Evolutionary conservation across 345 rosid genomes (phyloP), one percentile per base, ranked within the genome.

Genomic region (Cardamine occulta): DNA sequence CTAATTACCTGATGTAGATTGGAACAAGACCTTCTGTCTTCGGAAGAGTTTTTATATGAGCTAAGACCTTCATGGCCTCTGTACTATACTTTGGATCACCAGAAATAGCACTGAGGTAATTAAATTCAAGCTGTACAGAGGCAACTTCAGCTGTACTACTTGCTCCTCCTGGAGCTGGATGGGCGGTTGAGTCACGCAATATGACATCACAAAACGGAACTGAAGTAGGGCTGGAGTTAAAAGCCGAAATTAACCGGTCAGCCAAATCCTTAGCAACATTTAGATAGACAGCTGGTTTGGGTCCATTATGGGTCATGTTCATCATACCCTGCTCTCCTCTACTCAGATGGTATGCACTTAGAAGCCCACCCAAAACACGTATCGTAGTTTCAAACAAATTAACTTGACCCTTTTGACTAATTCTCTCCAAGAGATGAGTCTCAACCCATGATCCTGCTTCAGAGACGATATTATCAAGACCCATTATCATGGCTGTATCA

Each of bases 401-500:
- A 72, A 95, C 97, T 85, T 95, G 97, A 58, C 96, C 99, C 76
- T 95, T 95, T 68, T 86, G 83, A 42, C 80, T 82, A 69, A 95
- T 95, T 78, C 91, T 88, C 69, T 89, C 93, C 63, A 83, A 80
- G 57, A 95, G 88, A 70, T 95, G 89, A 29, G 84, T 70, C 74
- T 92, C 96, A 71, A 95, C 69, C 99, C 99, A 95, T 0, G 84
- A 82, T 59, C 96, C 90, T 12, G 96, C 99, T 80, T 90, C 98
- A 44, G 89, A 86, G 68, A 90, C 94, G 55, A 88, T 78, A 45
- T 83, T 89, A 82, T 92, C 89, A 65, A 73, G 85, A 55, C 91
- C 96, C 98, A 95, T 95, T 78, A 95, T 90, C 89, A 95, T 90
- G 58, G 99, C 97, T 78, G 99, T 92, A 78, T 95, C 99, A 70